Base-by-base conservation (phyloP, 148 eudicot species). In the Diospyros lotus region DNA sequence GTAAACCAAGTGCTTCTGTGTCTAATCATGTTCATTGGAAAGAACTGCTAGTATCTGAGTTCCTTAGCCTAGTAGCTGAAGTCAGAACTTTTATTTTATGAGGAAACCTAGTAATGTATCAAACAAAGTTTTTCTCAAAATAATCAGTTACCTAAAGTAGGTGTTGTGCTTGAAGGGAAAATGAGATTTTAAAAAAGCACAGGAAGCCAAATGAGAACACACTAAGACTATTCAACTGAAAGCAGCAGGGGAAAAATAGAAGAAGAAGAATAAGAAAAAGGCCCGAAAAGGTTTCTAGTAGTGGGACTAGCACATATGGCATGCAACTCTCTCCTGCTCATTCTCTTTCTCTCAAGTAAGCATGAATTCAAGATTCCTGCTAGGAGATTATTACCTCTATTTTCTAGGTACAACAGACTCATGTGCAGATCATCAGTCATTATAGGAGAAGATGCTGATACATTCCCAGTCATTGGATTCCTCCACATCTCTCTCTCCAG, bases 401-500 rank as follows among this genome's bases (percentile, higher is more conserved):
- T 9, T 60, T 60, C 64, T 2, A n/a, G 41, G 4, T 2, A 17
- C 9, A 60, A n/a, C 39, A 60, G 64, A 3, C 39, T 60, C 64
- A 60, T 60, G 40, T n/a, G 40, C 64, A 60, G 12, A 18, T 60
- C 64, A 17, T 60, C 64, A 60, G 64, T 39, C 12, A 17, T 39
- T 3, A 60, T 4, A 38, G 9, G n/a, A n/a, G 38, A 17, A n/a
- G 64, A 60, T 4, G 4, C 41, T 3, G 64, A 18, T 38, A 60
- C 18, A 39, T 60, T 60, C 6, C 39, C 9, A 28, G 39, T 4
- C 41, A 18, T 3, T 60, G 64, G 64, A 60, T 60, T 60, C 39
- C 64, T 60, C 18, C 64, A n/a, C 64, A 60, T 60, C 64, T 60
- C 64, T 60, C 64, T 60, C 64, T 60, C 64, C 9, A 60, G 9